Evolutionary conservation across 345 rosid species (phyloP).

Genomic region (Hibiscus syriacus): DNA sequence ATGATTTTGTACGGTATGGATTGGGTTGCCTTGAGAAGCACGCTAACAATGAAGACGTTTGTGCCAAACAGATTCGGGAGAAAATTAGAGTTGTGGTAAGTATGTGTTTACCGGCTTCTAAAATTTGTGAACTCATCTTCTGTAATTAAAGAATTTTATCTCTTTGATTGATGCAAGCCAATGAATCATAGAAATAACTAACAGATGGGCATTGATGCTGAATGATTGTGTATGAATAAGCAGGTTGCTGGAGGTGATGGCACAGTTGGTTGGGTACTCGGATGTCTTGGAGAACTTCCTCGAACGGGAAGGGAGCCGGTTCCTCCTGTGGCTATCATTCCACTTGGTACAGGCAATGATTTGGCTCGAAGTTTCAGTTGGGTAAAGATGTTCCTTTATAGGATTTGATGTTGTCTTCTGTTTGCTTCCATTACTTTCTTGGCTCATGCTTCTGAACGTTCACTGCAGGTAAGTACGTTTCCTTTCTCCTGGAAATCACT

Average conservation of each 20-base stretch:
- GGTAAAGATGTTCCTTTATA: slow-evolving; percentile 43
- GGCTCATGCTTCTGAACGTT: slow-evolving; percentile 15
- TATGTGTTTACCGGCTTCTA: slow-evolving; percentile 23
- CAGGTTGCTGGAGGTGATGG: slow-evolving; percentile 99
- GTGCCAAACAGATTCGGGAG: slow-evolving; percentile 77
- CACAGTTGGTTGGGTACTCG: slow-evolving; percentile 93
- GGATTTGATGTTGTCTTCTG: slow-evolving; percentile 12
- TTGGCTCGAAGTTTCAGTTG: slow-evolving; percentile 90
- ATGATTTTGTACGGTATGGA: slow-evolving; percentile 69
- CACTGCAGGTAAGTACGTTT: slow-evolving; percentile 78
- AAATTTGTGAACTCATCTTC: not conserved
- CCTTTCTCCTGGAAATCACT: slow-evolving; percentile 96
- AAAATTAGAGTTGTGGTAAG: slow-evolving; percentile 81
- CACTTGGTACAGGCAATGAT: slow-evolving; percentile 96
- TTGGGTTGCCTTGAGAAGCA: slow-evolving; percentile 70
- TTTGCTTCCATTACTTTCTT: slow-evolving; percentile 14
- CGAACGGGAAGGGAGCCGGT: slow-evolving; percentile 44
- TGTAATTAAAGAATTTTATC: no score
- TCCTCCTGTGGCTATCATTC: slow-evolving; percentile 86
- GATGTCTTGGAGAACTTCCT: slow-evolving; percentile 66
- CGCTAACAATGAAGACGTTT: slow-evolving; percentile 59
- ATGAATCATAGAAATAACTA: no score
- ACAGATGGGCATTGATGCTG: no score
- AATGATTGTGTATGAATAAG: slow-evolving; percentile 16
- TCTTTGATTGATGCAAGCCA: no score